Evolutionary conservation across 2,329 filamentous ascomycete genomes (phyloP).

Genomic region (Xylaria sp.): DNA sequence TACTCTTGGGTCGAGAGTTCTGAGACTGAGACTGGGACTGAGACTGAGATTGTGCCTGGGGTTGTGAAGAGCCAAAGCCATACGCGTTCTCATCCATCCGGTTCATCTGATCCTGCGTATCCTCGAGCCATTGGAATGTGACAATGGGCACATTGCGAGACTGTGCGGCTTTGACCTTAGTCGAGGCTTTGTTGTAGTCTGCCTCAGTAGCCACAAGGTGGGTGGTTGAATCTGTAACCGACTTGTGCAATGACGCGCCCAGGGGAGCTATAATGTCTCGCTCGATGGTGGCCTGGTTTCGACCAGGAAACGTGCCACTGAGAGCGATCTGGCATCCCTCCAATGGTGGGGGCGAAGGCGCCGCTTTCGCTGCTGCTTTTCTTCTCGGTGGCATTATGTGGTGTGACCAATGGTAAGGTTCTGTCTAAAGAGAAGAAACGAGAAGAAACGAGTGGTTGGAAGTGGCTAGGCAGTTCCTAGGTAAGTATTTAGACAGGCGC

Average conservation of each 20-base stretch:
- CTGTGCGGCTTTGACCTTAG: conserved; percentile 55
- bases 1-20: background rate
- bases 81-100: conserved; percentile 42
- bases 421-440: background rate
- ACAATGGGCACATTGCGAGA: conserved; percentile 57
- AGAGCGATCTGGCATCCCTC: conserved; percentile 56
- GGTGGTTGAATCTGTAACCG: conserved; percentile 54
- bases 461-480: too few species aligned
- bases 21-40: conserved; percentile 8
- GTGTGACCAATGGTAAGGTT: background rate
- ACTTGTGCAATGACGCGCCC: conserved; percentile 52
- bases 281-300: conserved; percentile 55
- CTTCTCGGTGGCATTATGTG: conserved; percentile 28
- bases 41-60: conserved; percentile 9
- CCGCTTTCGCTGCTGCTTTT: conserved; percentile 15
- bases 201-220: conserved; percentile 59
- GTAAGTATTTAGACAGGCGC: too few species aligned
- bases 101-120: conserved; percentile 50
- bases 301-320: conserved; percentile 61
- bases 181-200: conserved; percentile 52
- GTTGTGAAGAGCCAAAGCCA: conserved; percentile 19
- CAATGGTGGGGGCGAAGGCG: conserved; percentile 41
- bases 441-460: background rate
- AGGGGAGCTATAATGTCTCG: conserved; percentile 46
- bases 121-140: conserved; percentile 62